phyloP scores from a whole-genome alignment of 2,329 filamentous ascomycete species.

The Zymoseptoria ardabiliae region DNA sequence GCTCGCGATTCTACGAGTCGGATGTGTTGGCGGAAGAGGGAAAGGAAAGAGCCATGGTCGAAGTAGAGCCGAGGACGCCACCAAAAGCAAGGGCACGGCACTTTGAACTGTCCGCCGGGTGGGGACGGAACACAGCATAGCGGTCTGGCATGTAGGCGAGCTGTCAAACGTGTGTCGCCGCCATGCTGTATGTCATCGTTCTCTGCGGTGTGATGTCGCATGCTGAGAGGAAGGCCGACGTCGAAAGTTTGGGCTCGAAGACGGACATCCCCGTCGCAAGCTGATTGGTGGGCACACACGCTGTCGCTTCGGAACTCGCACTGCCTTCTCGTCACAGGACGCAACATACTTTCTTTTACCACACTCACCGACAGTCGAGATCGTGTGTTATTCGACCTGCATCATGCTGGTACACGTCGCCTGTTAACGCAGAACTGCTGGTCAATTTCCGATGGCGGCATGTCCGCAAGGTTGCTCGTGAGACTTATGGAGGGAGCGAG shows the following conservation, averaged over 20 bases:
- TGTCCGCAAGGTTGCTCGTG: background rate
- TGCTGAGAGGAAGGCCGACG: background rate
- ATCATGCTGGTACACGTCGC: background rate
- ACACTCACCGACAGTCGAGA: background rate
- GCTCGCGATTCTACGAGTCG: slow-evolving; percentile 8
- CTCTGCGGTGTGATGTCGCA: slow-evolving; percentile 1
- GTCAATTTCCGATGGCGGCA: too few species aligned
- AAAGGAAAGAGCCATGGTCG: slow-evolving; percentile 2
- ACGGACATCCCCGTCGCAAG: background rate
- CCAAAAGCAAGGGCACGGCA: slow-evolving; percentile 12
- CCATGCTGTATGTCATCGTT: slow-evolving; percentile 8
- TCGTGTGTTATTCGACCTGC: background rate
- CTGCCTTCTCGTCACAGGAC: background rate
- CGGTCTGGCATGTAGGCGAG: slow-evolving; percentile 6
- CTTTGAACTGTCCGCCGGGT: slow-evolving; percentile 3
- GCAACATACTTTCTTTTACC: background rate
- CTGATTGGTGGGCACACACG: background rate
- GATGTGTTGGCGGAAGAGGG: slow-evolving; percentile 12
- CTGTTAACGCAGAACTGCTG: background rate
- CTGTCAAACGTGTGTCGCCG: slow-evolving; percentile 10
- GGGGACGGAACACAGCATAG: slow-evolving; percentile 9
- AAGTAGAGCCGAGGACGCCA: slow-evolving; percentile 7
- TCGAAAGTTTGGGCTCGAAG: background rate
- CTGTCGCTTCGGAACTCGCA: background rate
- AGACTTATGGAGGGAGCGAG: background rate